Percentiles rank a stretch among this genome's conserved stretches.
Evolutionary conservation across 2,329 filamentous ascomycete genomes (phyloP).

Genomic region (Dactylellina haptotyla): DNA sequence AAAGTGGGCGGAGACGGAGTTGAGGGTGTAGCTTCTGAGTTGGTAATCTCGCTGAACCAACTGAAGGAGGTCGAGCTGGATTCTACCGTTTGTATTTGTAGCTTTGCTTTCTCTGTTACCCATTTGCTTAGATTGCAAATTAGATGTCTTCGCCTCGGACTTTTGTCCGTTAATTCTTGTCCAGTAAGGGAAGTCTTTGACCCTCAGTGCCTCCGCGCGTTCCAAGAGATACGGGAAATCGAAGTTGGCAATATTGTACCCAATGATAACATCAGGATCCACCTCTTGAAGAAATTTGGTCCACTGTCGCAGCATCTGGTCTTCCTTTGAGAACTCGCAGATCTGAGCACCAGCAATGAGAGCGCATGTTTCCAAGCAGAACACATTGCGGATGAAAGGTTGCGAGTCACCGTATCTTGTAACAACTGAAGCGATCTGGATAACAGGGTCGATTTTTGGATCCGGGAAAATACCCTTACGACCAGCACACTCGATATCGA

Average conservation of each 20-base stretch:
- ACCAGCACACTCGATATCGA: constrained; percentile 98
- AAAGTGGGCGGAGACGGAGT: constrained; percentile 95
- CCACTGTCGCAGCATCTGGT: constrained; percentile 92
- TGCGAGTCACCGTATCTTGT: constrained; percentile 94
- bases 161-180: constrained; percentile 76
- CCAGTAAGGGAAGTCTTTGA: constrained; percentile 84
- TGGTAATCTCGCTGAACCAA: constrained; percentile 94
- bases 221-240: constrained; percentile 97
- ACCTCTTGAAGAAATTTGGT: constrained; percentile 87
- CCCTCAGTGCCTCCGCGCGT: constrained; percentile 84
- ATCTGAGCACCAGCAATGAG: constrained; percentile 95
- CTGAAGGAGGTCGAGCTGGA: constrained; percentile 94
- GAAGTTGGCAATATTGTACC: constrained; percentile 99
- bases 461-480: constrained; percentile 98
- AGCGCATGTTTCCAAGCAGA: constrained; percentile 91
- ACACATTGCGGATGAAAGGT: constrained; percentile 95
- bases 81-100: constrained; percentile 91
- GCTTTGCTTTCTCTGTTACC: constrained; percentile 92
- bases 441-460: constrained; percentile 88
- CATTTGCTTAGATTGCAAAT: constrained; percentile 98
- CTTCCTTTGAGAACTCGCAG: constrained; percentile 81
- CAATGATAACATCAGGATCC: constrained; percentile 96
- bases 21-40: constrained; percentile 93
- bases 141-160: constrained; percentile 79
- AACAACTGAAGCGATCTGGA: constrained; percentile 97